phyloP scores from a whole-genome alignment of 441 rosid genomes.

The Eutrema salsugineum region DNA sequence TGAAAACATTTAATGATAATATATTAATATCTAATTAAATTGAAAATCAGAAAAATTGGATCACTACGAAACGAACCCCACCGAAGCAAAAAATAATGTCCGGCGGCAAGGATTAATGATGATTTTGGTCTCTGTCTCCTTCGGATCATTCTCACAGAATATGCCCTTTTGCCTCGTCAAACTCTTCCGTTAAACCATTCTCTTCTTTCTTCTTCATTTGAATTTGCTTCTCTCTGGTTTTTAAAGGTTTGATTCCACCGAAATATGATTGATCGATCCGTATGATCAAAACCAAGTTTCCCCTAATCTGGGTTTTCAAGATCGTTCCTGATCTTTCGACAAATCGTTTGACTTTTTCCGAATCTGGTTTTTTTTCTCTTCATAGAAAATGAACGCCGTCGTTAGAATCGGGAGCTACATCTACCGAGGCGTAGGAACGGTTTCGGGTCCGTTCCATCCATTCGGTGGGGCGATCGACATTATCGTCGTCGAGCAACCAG shows the following conservation, averaged over 20 bases:
- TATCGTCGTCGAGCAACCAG: slow-evolving; percentile 89
- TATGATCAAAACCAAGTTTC: neutral
- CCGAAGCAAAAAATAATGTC: slow-evolving; percentile 17
- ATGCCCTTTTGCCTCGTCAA: slow-evolving; percentile 6
- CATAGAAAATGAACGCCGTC: slow-evolving; percentile 64
- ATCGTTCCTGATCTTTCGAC: neutral
- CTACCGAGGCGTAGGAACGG: slow-evolving; percentile 77
- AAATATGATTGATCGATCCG: slow-evolving; percentile 11
- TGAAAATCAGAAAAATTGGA: neutral
- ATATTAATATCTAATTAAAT: no score
- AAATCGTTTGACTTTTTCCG: neutral
- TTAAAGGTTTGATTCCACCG: neutral
- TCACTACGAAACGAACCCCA: slow-evolving; percentile 26
- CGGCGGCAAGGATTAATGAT: slow-evolving; percentile 25
- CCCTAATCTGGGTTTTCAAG: neutral
- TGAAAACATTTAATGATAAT: no score
- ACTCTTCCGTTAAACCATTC: neutral
- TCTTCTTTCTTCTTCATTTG: neutral
- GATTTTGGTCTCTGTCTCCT: neutral
- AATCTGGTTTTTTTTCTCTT: slow-evolving; percentile 3
- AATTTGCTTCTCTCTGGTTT: neutral
- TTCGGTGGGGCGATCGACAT: slow-evolving; percentile 99
- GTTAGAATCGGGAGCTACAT: slow-evolving; percentile 89
- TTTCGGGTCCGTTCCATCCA: slow-evolving; percentile 90
- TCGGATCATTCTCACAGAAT: slow-evolving; percentile 14